A percentile compares a stretch with the other conserved stretches of the same genome.
These are phyloP conservation scores for Metschnikowia hibisci DNA, from an alignment of 805 yeast genomes.

Conservation along the genomic window DNA sequence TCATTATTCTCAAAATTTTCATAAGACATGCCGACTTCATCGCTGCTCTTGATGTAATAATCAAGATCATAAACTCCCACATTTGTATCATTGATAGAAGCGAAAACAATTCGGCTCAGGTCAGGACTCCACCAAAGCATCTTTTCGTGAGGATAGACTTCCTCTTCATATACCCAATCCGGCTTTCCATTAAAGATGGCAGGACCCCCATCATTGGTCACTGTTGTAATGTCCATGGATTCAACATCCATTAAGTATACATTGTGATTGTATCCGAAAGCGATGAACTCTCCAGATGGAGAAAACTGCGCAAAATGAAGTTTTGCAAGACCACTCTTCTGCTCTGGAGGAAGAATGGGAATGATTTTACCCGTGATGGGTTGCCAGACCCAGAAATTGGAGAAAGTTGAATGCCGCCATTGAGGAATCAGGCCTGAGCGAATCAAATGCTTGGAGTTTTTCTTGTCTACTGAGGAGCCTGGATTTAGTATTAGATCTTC, in stretches of 20 bases:
- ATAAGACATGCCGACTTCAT: slow-evolving; percentile 14
- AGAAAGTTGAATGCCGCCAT: slow-evolving; percentile 39
- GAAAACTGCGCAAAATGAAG: slow-evolving; percentile 52
- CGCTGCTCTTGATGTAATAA: slow-evolving; percentile 40
- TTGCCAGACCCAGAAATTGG: slow-evolving; percentile 36
- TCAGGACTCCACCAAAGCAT: slow-evolving; percentile 75
- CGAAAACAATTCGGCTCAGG: slow-evolving; percentile 51
- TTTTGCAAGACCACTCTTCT: slow-evolving; percentile 16
- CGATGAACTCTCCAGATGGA: slow-evolving; percentile 51
- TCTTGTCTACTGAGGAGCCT: slow-evolving; percentile 40
- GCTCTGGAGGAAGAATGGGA: slow-evolving; percentile 32
- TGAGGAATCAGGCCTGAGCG: slow-evolving; percentile 46
- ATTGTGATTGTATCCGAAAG: slow-evolving; percentile 55
- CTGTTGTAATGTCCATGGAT: slow-evolving; percentile 20
- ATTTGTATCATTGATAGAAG: slow-evolving; percentile 54
- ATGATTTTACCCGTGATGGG: slow-evolving; percentile 24
- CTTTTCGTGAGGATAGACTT: slow-evolving; percentile 54
- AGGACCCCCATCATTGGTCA: slow-evolving; percentile 51
- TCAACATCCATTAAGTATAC: slow-evolving; percentile 45
- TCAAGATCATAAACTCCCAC: slow-evolving; percentile 54
- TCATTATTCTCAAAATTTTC: background rate
- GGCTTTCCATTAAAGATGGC: slow-evolving; percentile 63
- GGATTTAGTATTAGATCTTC: slow-evolving; percentile 37
- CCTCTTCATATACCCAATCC: slow-evolving; percentile 87
- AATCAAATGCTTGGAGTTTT: slow-evolving; percentile 47